Conservation (phyloP, 1,139 yeast species). For the Kluyveromyces marxianus region DNA sequence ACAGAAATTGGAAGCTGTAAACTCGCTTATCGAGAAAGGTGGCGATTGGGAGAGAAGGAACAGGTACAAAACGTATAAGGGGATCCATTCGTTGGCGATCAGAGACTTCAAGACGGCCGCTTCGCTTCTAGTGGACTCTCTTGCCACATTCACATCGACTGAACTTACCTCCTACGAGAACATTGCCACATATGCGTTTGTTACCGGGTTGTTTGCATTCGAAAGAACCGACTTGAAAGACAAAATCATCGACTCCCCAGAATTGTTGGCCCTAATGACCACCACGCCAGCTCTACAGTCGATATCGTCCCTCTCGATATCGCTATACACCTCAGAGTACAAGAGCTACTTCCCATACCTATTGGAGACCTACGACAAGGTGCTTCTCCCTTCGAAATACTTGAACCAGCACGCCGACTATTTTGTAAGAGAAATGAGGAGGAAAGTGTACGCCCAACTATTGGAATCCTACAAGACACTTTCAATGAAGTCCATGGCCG, state of each 20-base stretch:
- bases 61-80: constrained; percentile 84
- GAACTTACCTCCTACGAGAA: constrained; percentile 87
- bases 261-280: constrained; percentile 73
- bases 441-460: constrained; percentile 90
- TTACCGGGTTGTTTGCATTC: constrained; percentile 76
- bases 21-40: constrained; percentile 79
- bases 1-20: constrained; percentile 67
- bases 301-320: constrained; percentile 73
- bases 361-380: constrained; percentile 69
- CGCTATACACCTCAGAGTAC: constrained; percentile 86
- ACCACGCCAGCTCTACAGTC: constrained; percentile 71
- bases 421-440: constrained; percentile 86
- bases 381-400: constrained; percentile 68
- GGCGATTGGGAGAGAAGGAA: constrained; percentile 99
- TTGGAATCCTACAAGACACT: constrained; percentile 90
- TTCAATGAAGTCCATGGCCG: constrained; percentile 88
- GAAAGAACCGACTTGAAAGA: constrained; percentile 79
- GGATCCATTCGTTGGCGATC: constrained; percentile 75
- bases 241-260: constrained; percentile 90
- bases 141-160: constrained; percentile 94
- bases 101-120: constrained; percentile 84
- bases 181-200: constrained; percentile 80
- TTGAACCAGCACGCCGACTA: constrained; percentile 72
- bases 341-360: constrained; percentile 70
- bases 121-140: constrained; percentile 73